Percentiles rank a stretch among this genome's conserved stretches.
Evolutionary conservation across 176 grass and related monocot species (phyloP).

Genomic region (Carex cristatella): DNA sequence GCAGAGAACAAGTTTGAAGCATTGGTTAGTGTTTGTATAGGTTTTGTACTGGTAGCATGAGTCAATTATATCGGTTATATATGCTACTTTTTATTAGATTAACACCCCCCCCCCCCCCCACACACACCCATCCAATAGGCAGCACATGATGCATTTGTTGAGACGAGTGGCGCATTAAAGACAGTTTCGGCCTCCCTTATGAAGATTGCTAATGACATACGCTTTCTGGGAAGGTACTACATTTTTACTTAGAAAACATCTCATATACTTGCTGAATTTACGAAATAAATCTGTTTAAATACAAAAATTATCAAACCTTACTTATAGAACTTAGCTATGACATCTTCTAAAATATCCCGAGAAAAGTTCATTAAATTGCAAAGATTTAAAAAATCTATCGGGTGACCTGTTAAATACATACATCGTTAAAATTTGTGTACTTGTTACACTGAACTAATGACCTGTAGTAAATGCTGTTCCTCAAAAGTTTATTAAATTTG

Average conservation of each 20-base stretch:
- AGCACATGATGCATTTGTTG: conserved; percentile 98
- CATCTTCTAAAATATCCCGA: too few relatives aligned
- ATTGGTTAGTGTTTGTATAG: conserved; percentile 46
- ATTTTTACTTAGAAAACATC: background rate
- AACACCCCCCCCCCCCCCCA: background rate
- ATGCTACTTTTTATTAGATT: background rate
- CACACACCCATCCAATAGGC: conserved; percentile 34
- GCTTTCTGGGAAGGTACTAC: conserved; percentile 78
- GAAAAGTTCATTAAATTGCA: too few relatives aligned
- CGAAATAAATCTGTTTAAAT: background rate
- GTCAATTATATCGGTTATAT: background rate
- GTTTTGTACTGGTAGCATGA: background rate
- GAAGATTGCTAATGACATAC: conserved; percentile 98
- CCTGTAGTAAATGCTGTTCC: too few relatives aligned
- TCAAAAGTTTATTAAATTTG: background rate
- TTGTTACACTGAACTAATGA: background rate
- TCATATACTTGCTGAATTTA: background rate
- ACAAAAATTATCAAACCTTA: too few relatives aligned
- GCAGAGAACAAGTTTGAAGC: conserved; percentile 99
- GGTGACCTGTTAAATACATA: background rate
- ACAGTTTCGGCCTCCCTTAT: conserved; percentile 93
- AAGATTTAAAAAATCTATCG: background rate
- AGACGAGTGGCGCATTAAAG: conserved; percentile 79
- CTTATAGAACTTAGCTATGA: too few relatives aligned
- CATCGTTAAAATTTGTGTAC: background rate